phyloP scores from a whole-genome alignment of 1,284 basidiomycete genomes.

The Sanguinoderma infundibulare region DNA sequence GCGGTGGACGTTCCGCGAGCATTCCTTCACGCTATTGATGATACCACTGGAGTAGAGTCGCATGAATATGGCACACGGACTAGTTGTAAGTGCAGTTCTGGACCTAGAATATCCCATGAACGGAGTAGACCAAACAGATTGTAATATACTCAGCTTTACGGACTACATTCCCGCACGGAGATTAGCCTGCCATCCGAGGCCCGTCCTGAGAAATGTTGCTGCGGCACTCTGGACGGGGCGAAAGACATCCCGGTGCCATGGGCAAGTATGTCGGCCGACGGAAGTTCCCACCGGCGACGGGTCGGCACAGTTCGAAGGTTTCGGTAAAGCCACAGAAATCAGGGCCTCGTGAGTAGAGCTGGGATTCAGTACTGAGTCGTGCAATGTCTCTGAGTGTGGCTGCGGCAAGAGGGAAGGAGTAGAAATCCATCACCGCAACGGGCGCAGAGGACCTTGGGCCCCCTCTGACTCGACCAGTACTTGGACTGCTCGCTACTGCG shows the following conservation, averaged over 20 bases:
- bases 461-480: background rate
- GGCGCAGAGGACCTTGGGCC: too few relatives aligned
- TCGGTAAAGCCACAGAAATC: background rate
- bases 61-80: background rate
- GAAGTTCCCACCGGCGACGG: background rate
- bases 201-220: background rate
- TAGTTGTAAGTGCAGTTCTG: background rate
- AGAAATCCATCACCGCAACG: too few relatives aligned
- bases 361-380: background rate
- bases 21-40: conserved; percentile 46
- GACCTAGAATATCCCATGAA: background rate
- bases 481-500: background rate
- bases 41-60: conserved; percentile 5
- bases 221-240: background rate
- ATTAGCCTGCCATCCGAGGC: background rate
- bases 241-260: background rate
- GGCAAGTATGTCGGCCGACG: background rate
- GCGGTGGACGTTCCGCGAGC: conserved; percentile 44
- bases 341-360: too few relatives aligned
- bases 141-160: background rate
- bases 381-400: background rate
- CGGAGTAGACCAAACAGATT: background rate
- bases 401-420: background rate
- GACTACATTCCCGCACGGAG: background rate
- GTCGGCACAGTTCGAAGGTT: background rate